These are phyloP conservation scores for Solanum chilense DNA, from an alignment of 257 asterid genomes.

Conservation along the genomic window DNA sequence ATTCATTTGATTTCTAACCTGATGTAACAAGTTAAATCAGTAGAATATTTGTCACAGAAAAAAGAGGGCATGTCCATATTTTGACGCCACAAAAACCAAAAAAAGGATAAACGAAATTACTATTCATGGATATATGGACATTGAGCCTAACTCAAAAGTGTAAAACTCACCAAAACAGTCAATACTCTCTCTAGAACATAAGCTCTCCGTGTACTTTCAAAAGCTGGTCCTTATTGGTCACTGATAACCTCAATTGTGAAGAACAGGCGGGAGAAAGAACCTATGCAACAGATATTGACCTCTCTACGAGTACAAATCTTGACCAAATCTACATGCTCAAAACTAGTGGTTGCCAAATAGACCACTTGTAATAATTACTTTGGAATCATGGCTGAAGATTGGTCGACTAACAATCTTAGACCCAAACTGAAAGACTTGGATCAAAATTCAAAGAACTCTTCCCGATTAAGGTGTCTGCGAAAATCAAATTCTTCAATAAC, in stretches of 20 bases:
- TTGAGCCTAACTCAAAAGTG: background rate
- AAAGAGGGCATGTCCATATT: background rate
- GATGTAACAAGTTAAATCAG: background rate
- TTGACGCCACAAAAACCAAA: background rate
- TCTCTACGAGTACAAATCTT: background rate
- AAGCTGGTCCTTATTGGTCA: background rate
- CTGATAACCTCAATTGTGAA: background rate
- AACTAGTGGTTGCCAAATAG: background rate
- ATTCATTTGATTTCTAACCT: background rate
- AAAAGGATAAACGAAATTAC: background rate
- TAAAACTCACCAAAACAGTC: background rate
- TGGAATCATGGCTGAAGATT: background rate
- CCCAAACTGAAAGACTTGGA: background rate
- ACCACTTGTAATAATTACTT: background rate
- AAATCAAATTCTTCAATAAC: background rate
- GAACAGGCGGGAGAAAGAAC: background rate
- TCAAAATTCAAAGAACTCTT: background rate
- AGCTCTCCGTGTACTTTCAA: background rate
- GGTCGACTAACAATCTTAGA: background rate
- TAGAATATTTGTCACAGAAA: background rate
- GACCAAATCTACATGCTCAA: background rate
- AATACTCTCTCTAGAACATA: background rate
- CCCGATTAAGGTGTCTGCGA: background rate
- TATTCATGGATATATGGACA: background rate
- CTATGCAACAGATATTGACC: background rate